phyloP scores from a whole-genome alignment of 2,329 filamentous ascomycete genomes.

The Alternaria brassicicola region DNA sequence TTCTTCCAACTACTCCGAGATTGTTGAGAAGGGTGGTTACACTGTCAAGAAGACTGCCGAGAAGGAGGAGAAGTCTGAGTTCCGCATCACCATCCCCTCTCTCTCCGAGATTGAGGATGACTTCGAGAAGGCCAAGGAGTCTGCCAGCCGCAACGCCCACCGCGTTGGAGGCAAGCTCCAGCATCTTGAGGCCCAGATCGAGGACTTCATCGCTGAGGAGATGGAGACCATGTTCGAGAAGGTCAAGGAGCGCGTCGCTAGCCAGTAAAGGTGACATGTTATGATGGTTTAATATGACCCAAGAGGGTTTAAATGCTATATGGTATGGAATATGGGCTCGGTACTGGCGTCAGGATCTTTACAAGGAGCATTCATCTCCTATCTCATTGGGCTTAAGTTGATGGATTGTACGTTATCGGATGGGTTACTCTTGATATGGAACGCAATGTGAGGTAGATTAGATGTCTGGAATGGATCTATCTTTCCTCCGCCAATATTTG shows the following conservation, averaged over 20 bases:
- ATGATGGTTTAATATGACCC: constrained; percentile 1
- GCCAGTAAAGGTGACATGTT: constrained; percentile 33
- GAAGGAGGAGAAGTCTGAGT: constrained; percentile 46
- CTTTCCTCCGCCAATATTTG: not conserved
- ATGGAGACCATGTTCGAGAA: constrained; percentile 63
- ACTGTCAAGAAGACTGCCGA: constrained; percentile 51
- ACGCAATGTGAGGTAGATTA: constrained; percentile 13
- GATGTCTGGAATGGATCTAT: constrained; percentile 18
- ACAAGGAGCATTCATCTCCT: constrained; percentile 15
- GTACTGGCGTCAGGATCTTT: constrained; percentile 10
- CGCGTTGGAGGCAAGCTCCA: constrained; percentile 56
- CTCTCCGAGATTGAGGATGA: constrained; percentile 45
- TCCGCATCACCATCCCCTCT: constrained; percentile 47
- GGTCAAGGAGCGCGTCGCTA: constrained; percentile 46
- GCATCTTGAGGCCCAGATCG: constrained; percentile 52
- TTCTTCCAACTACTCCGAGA: constrained; percentile 85
- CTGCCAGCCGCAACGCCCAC: constrained; percentile 50
- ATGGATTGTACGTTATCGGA: constrained; percentile 14
- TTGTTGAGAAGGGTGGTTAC: constrained; percentile 77
- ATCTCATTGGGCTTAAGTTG: constrained; percentile 20
- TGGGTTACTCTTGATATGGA: constrained; percentile 5
- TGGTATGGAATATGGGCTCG: constrained; percentile 9
- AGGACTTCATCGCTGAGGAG: constrained; percentile 57
- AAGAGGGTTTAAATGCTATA: constrained; percentile 10
- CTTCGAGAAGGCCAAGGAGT: constrained; percentile 44